A percentile compares a stretch with the other conserved stretches of the same genome.
Evolutionary conservation across 805 yeast species (phyloP).

Genomic region (Maudiozyma saulgeensis): DNA sequence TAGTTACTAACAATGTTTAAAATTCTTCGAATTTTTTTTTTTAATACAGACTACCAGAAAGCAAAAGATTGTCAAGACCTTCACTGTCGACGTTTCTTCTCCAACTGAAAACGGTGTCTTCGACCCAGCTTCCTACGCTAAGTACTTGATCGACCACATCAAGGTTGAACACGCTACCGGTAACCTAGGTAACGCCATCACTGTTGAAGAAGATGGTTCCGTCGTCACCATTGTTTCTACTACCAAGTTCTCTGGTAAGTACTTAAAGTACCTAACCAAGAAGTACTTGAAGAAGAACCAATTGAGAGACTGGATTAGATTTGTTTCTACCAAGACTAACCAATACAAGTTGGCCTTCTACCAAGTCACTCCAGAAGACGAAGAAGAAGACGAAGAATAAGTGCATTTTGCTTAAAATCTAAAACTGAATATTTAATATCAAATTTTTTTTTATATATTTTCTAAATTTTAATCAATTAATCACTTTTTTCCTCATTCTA

Average conservation of each 20-base stretch:
- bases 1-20: slow-evolving; percentile 4
- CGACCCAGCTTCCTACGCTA: slow-evolving; percentile 95
- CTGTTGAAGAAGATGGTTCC: slow-evolving; percentile 82
- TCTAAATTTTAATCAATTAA: not conserved
- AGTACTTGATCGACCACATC: slow-evolving; percentile 98
- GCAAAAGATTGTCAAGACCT: slow-evolving; percentile 77
- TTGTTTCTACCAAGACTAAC: slow-evolving; percentile 91
- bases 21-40: slow-evolving; percentile 2
- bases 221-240: slow-evolving; percentile 80
- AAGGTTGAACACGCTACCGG: slow-evolving; percentile 95
- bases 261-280: slow-evolving; percentile 98
- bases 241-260: slow-evolving; percentile 98
- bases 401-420: slow-evolving; percentile 15
- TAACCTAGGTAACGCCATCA: slow-evolving; percentile 92
- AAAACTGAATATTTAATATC: slow-evolving; percentile 1
- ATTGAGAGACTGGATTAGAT: slow-evolving; percentile 99
- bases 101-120: slow-evolving; percentile 96
- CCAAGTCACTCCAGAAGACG: slow-evolving; percentile 93
- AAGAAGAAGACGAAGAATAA: slow-evolving; percentile 72
- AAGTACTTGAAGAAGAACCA: slow-evolving; percentile 99
- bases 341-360: slow-evolving; percentile 96
- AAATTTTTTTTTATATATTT: not conserved
- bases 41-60: slow-evolving; percentile 63
- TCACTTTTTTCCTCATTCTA: not conserved
- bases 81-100: slow-evolving; percentile 92